Evolutionary conservation across 2,329 filamentous ascomycete genomes (phyloP), one percentile per base, ranked within the genome.

Genomic region (Botrytis tulipae): DNA sequence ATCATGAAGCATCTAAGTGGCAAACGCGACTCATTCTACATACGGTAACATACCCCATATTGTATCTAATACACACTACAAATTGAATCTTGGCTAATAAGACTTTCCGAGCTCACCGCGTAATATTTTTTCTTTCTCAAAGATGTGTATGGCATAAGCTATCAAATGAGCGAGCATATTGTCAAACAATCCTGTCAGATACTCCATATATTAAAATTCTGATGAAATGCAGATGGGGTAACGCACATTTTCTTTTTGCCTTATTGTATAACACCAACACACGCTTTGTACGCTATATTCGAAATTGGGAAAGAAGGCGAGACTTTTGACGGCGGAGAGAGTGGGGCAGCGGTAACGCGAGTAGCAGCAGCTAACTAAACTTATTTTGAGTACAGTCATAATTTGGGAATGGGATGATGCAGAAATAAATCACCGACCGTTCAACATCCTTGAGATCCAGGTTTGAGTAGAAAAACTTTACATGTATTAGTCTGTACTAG

Each of bases 371-470:
- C 37, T 37, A 18, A 59, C 22, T 63, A 63, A 63, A 42, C 37
- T 63, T n/a, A 63, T 25, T 63, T 20, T 67, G 44, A 67, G 46
- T n/a, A n/a, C n/a, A 51, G 22, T 37, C 63, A 67, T 25, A 37
- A 40, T 62, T 62, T 40, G 25, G 60, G n/a, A 63, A 61, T 62
- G 60, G 61, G 37, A 68, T 57, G 48, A 68, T 68, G 66, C 66
- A 68, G 48, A 68, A 68, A 68, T 68, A 68, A 68, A 68, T 68
- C 65, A 68, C 46, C 66, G 66, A 68, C 48, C 48, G 66, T 68
- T 68, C 48, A 68, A 12, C 35, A 57, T 68, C 48, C 66, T 57
- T 42, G 48, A 32, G 20, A 54, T 68, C n/a, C 22, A 32, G 63
- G 44, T 37, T 66, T 35, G 42, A 16, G 62, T 65, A 46, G 62